Evolutionary conservation across 176 grass and related monocot species (phyloP).

Genomic region (Saccharum officinarum): DNA sequence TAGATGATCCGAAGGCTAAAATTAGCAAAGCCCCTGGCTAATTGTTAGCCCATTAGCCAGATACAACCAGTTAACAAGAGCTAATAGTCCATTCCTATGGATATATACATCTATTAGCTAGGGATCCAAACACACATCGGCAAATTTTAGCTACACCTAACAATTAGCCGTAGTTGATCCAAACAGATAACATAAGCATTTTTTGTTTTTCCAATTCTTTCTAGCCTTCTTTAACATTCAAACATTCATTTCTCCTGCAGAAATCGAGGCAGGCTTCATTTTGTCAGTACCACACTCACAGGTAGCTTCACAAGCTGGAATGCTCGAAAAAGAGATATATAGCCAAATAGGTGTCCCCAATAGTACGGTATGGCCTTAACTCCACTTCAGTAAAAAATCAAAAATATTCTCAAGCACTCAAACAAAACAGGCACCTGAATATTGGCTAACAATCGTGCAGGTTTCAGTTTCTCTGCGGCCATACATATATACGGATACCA

Average conservation of each 20-base stretch:
- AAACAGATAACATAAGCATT: neutral
- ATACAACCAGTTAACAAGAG: neutral
- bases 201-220: neutral
- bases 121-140: neutral
- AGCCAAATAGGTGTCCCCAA: slow-evolving; percentile 40
- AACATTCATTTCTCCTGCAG: slow-evolving; percentile 29
- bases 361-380: slow-evolving; percentile 20
- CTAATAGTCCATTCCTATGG: neutral
- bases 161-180: neutral
- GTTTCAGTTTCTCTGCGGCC: slow-evolving; percentile 34
- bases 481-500: slow-evolving; percentile 3
- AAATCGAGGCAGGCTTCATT: slow-evolving; percentile 55
- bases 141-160: neutral
- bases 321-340: slow-evolving; percentile 43
- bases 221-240: neutral
- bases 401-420: neutral
- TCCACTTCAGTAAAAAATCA: neutral
- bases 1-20: neutral
- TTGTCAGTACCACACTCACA: slow-evolving; percentile 24
- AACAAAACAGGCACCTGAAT: neutral
- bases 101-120: neutral
- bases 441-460: slow-evolving; percentile 35
- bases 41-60: neutral
- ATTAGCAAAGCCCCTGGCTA: neutral
- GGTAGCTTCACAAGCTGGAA: slow-evolving; percentile 17